These are phyloP conservation scores for Pistacia vera DNA, from an alignment of 345 rosid genomes.

Conservation along the genomic window DNA sequence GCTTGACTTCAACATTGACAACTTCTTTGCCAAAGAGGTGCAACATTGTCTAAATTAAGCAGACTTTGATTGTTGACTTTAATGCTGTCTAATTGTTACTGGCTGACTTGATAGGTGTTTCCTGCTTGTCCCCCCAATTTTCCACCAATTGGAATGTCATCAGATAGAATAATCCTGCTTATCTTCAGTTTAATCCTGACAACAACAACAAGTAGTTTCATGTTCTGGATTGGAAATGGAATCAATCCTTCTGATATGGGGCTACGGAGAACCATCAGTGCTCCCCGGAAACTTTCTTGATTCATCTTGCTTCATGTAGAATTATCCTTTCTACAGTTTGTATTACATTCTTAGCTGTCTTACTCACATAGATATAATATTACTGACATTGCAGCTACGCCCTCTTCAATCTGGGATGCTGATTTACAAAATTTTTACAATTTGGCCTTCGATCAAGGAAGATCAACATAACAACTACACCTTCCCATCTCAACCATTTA, in stretches of 20 bases:
- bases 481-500: slow-evolving; percentile 43
- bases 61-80: no score
- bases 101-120: slow-evolving; percentile 33
- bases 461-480: slow-evolving; percentile 34
- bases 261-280: slow-evolving; percentile 42
- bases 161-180: slow-evolving; percentile 51
- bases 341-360: background rate
- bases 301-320: slow-evolving; percentile 56
- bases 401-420: slow-evolving; percentile 62
- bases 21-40: slow-evolving; percentile 60
- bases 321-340: background rate
- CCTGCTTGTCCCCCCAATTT: slow-evolving; percentile 36
- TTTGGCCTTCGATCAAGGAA: slow-evolving; percentile 55
- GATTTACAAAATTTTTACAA: slow-evolving; percentile 64
- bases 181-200: slow-evolving; percentile 51
- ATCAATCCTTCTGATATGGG: slow-evolving; percentile 48
- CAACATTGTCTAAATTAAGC: background rate
- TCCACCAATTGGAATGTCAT: slow-evolving; percentile 47
- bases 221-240: slow-evolving; percentile 50
- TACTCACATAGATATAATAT: background rate
- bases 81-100: background rate
- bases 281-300: slow-evolving; percentile 57
- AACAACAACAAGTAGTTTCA: slow-evolving; percentile 54
- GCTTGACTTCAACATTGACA: slow-evolving; percentile 53
- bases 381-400: slow-evolving; percentile 47